Evolutionary conservation across 352 stramenopile genomes (phyloP).

Genomic region (Globisporangium spiculum): DNA sequence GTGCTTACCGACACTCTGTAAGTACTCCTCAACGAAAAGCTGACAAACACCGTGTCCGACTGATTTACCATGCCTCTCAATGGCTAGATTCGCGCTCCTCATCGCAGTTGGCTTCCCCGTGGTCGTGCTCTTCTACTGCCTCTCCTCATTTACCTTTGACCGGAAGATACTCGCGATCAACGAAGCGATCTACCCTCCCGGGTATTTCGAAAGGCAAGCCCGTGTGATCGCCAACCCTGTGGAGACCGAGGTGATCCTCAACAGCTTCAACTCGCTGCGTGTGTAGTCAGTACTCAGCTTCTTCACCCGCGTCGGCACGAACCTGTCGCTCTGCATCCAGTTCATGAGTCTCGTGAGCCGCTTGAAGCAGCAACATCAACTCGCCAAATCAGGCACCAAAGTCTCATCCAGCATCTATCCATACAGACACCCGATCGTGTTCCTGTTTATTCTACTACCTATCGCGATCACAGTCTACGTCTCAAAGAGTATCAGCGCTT

Average conservation of each 20-base stretch:
- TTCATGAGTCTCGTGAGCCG: neutral
- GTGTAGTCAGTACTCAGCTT: neutral
- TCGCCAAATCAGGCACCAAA: neutral
- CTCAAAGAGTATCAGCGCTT: slow-evolving; percentile 9
- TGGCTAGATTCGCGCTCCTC: slow-evolving; percentile 14
- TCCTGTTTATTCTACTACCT: slow-evolving; percentile 1
- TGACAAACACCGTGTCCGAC: neutral
- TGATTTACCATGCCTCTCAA: neutral
- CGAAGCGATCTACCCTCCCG: slow-evolving; percentile 16
- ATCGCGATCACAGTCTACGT: neutral
- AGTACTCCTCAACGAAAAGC: neutral
- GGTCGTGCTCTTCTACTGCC: slow-evolving; percentile 24
- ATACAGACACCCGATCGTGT: slow-evolving; percentile 11
- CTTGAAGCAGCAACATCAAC: neutral
- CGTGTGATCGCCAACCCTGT: slow-evolving; percentile 8
- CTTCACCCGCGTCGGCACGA: neutral
- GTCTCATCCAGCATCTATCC: neutral
- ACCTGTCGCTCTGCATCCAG: neutral
- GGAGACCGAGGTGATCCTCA: neutral
- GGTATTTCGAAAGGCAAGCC: slow-evolving; percentile 12
- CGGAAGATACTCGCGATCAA: slow-evolving; percentile 22
- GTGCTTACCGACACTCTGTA: neutral
- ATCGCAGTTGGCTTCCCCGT: slow-evolving; percentile 30
- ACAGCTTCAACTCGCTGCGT: neutral
- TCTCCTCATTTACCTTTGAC: slow-evolving; percentile 28